Base-by-base conservation (phyloP, 1,284 basidiomycete genomes). In the Erythrobasidium hasegawianum region DNA sequence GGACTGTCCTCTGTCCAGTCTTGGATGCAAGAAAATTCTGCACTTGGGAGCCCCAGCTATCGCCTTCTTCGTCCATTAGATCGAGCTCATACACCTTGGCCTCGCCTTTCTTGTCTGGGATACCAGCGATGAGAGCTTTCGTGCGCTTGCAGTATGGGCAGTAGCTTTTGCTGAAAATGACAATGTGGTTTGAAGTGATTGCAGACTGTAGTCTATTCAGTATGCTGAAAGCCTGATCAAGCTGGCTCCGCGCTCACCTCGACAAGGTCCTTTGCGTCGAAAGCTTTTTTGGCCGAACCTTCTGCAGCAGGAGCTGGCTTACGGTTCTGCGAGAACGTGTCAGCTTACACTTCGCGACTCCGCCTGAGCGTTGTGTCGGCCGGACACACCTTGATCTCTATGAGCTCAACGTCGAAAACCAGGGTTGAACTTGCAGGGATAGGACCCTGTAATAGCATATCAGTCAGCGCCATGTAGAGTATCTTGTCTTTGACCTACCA, bases 1-100 rank as follows among this genome's bases (percentile, higher is more conserved):
- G 79, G 7, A 80, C 79, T 1, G 78, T 79, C 2, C 76, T 64
- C 73, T 80, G 79, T 8, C 74, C 76, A 0, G 78, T 79, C 75
- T 79, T 78, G 16, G 76, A 71, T 22, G 67, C 70, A 29, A 80
- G 73, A 70, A 78, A 79, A 45, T 70, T 71, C 73, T 79, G 72
- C 18, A 65, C 57, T 49, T 52, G 38, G 5, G 58, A 29, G 3
- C 72, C 70, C 70, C 71, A 71, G 53, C 70, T 68, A 18, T 60
- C 39, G 10, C 67, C 72, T 67, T 47, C 52, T 22, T 61, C 58
- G 5, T 76, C 76, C 61, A 75, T 73, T 45, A 74, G 43, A 67
- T 80, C 79, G 50, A 80, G 74, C 69, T 79, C 78, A 45, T 78
- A 66, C 29, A 77, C 72, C 45, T 73, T 72, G 38, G 78, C 72